Evolutionary conservation across 805 yeast genomes (phyloP), one percentile per base, ranked within the genome.

Genomic region (Lipomyces yamadae): DNA sequence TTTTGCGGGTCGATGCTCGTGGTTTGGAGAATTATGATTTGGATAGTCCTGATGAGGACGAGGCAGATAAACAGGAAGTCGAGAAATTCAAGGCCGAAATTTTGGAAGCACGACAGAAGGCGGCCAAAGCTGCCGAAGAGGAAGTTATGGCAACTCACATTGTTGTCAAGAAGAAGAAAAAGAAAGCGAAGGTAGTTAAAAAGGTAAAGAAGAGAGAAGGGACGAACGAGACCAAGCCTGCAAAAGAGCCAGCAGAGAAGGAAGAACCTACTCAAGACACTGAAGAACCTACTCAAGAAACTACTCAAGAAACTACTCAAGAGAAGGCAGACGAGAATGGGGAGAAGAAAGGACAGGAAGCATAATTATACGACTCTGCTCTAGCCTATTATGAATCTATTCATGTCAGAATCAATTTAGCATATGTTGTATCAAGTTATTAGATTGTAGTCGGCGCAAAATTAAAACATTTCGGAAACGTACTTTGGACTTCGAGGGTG

Each of bases 1-100:
- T 66, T 33, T 33, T 66, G n/a, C 64, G 71, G 7, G 69, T 68
- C 7, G 65, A 68, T 33, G 69, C 71, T 5, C 59, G 64, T 35
- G 72, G 71, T 15, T 52, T 69, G n/a, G 72, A 63, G 42, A 66
- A 63, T 13, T 54, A 69, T 11, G 72, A 69, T 57, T 50, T 67
- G 7, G 68, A 62, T 6, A 65, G 60, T 10, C 59, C 68, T 11
- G 67, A 61, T 37, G 71, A 65, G 15, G 68, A 66, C n/a, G 71
- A 68, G 42, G 58, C 58, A 13, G 72, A 68, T 2, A 53, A 56
- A 39, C 48, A 60, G n/a, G 70, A 63, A 56, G 71, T 67, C 18
- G 72, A 67, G 50, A 42, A 60, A 39, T 67, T 61, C 37, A 64
- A 60, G 50, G 70, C 68, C 24, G 72, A 68, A 50, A 67, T 69